These are phyloP conservation scores for Leccinum colubrinum DNA, from an alignment of 1,284 basidiomycete genomes.

Conservation along the genomic window DNA sequence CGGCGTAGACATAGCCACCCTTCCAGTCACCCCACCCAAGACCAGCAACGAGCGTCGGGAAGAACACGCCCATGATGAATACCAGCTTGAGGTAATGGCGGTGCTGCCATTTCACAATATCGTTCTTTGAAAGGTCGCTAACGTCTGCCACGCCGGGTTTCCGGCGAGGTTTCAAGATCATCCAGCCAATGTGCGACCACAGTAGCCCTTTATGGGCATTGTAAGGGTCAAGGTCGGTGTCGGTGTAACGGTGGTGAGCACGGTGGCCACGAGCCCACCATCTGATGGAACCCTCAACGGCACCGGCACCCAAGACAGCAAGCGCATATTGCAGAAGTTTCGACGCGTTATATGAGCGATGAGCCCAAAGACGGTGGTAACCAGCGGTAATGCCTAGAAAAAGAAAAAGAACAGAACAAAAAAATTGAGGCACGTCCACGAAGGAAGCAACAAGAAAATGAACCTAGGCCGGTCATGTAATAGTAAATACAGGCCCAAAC, in stretches of 20 bases:
- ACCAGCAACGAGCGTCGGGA: constrained; percentile 80
- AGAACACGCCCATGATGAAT: constrained; percentile 66
- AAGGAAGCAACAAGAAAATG: no score
- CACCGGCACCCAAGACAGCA: constrained; percentile 78
- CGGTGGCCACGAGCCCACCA: neutral
- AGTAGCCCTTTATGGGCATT: constrained; percentile 83
- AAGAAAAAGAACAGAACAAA: neutral
- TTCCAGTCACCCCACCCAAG: constrained; percentile 73
- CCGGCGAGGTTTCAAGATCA: constrained; percentile 86
- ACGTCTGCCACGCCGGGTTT: constrained; percentile 89
- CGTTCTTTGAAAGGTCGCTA: constrained; percentile 77
- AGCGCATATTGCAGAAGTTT: constrained; percentile 77
- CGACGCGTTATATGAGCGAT: constrained; percentile 89
- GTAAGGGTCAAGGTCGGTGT: constrained; percentile 96
- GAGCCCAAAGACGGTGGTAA: constrained; percentile 93
- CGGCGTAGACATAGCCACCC: constrained; percentile 88
- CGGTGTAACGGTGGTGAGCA: constrained; percentile 45
- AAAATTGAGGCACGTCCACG: neutral
- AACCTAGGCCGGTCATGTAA: constrained; percentile 67
- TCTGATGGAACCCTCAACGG: constrained; percentile 42
- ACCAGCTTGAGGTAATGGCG: constrained; percentile 79
- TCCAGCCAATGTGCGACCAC: constrained; percentile 90
- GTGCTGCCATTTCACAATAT: constrained; percentile 87
- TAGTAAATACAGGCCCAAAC: constrained; percentile 78
- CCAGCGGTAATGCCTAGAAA: constrained; percentile 67